Base-by-base conservation (phyloP, 2,329 filamentous ascomycete species). In the Verticillium albo-atrum region DNA sequence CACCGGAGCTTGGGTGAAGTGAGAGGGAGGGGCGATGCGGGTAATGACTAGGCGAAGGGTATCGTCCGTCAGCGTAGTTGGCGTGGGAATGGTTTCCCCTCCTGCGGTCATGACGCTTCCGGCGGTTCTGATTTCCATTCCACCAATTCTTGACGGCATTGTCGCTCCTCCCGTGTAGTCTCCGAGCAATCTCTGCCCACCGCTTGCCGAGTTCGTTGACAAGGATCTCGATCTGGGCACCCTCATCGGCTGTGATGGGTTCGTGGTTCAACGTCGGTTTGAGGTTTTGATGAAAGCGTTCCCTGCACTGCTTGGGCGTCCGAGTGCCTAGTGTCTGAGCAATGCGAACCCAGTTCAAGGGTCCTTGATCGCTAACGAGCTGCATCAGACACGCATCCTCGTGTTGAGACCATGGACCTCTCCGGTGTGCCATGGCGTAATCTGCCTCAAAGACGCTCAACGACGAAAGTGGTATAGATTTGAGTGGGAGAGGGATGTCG, bases 141-240 rank as follows among this genome's bases (percentile, higher is more conserved):
- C 91, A 97, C 92, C 92, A 97, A 75, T 97, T 97, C 84, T 97
- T 97, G 64, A 97, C 91, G 28, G 91, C 90, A 70, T 97, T 97
- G 78, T 97, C 93, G 73, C 92, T 96, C 69, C 93, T 89, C 64
- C 92, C 92, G 58, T 89, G 83, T 23, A 97, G 82, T 53, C 86
- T 82, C 65, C 93, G 84, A 52, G 93, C 91, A 70, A 97, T 97
- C 71, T 97, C 92, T 2, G 93, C 93, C 93, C 93, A 97, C 59
- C 90, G 86, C 78, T 92, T 94, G 63, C 92, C 92, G 78, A 91
- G 87, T 67, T 89, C 84, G 12, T 77, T 74, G 17, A 97, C 93
- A 72, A 95, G 82, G 60, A 83, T 80, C 76, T 94, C 88, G 68
- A 98, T 97, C 68, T 86, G 70, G 42, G 82, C 73, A 2, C 89